Evolutionary conservation across 2,329 filamentous ascomycete species (phyloP).

Genomic region (Ophiocordyceps camponoti-floridani): DNA sequence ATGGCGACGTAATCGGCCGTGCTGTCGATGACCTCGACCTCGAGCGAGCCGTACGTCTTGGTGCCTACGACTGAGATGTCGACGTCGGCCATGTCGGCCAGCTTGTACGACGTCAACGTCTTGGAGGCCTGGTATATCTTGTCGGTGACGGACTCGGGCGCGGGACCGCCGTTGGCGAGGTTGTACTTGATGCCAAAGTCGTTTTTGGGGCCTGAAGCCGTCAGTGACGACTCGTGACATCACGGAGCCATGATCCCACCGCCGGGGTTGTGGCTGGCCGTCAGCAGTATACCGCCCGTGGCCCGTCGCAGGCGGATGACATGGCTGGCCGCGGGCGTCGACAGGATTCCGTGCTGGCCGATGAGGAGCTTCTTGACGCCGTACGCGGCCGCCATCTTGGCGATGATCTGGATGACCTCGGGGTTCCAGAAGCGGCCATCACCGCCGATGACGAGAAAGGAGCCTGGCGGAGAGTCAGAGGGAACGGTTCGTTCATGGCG

Average conservation of each 20-base stretch:
- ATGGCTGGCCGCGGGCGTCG: conserved; percentile 89
- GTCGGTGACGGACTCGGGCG: conserved; percentile 91
- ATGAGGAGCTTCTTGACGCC: conserved; percentile 98
- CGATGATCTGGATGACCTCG: conserved; percentile 89
- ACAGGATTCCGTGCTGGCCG: conserved; percentile 90
- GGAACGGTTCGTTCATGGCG: conserved; percentile 4
- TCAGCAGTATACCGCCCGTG: conserved; percentile 90
- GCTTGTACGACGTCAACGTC: conserved; percentile 79
- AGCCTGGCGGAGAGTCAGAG: conserved; percentile 14
- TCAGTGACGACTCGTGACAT: conserved; percentile 1
- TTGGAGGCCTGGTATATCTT: conserved; percentile 93
- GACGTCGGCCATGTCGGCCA: conserved; percentile 69
- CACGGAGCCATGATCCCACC: conserved; percentile 35
- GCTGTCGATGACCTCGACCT: conserved; percentile 92
- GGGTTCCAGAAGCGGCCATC: conserved; percentile 97
- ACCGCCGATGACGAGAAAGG: conserved; percentile 89
- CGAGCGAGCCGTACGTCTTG: conserved; percentile 66
- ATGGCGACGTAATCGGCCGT: conserved; percentile 82
- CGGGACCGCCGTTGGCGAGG: conserved; percentile 85
- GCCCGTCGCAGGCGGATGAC: conserved; percentile 88
- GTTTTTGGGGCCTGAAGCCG: conserved; percentile 55
- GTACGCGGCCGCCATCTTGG: conserved; percentile 91
- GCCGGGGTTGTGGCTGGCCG: conserved; percentile 94
- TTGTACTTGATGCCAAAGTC: conserved; percentile 99
- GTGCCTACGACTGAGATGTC: conserved; percentile 72